Conservation (phyloP, 2,329 filamentous ascomycete species). For the Fusarium sp. region DNA sequence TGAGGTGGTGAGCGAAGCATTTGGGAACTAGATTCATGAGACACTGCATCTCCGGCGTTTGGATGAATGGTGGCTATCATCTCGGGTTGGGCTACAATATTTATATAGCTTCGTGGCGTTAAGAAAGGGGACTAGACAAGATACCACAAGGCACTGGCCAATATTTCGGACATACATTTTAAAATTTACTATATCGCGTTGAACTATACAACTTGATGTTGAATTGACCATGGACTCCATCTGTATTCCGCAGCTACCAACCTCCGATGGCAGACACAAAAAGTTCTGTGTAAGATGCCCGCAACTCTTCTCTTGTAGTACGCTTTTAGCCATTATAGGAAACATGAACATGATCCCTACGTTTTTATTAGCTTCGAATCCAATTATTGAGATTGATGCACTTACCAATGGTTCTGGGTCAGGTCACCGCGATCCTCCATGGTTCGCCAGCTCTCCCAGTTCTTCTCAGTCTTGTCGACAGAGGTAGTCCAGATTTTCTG, state of each 20-base stretch:
- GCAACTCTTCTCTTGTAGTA: background rate
- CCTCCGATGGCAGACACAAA: background rate
- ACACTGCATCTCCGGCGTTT: conserved; percentile 22
- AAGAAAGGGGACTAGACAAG: conserved; percentile 9
- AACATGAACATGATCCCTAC: conserved; percentile 45
- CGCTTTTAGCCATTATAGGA: conserved; percentile 38
- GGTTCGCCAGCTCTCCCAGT: conserved; percentile 55
- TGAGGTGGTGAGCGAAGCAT: conserved; percentile 56
- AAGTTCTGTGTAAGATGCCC: background rate
- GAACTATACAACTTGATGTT: background rate
- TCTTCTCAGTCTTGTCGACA: conserved; percentile 48
- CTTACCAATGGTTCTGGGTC: conserved; percentile 58
- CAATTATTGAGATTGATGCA: background rate
- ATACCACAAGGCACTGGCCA: conserved; percentile 15
- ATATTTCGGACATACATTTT: background rate
- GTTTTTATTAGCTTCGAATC: background rate
- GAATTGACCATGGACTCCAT: background rate
- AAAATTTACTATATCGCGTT: background rate
- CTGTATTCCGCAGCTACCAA: background rate
- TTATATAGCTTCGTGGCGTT: conserved; percentile 16
- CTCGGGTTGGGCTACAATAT: background rate
- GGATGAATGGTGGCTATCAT: conserved; percentile 8
- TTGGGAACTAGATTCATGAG: conserved; percentile 48
- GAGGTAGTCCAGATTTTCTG: conserved; percentile 59
- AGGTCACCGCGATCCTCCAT: conserved; percentile 56